Base-by-base conservation (phyloP, 306 rosid species). In the Rosa multiflora region DNA sequence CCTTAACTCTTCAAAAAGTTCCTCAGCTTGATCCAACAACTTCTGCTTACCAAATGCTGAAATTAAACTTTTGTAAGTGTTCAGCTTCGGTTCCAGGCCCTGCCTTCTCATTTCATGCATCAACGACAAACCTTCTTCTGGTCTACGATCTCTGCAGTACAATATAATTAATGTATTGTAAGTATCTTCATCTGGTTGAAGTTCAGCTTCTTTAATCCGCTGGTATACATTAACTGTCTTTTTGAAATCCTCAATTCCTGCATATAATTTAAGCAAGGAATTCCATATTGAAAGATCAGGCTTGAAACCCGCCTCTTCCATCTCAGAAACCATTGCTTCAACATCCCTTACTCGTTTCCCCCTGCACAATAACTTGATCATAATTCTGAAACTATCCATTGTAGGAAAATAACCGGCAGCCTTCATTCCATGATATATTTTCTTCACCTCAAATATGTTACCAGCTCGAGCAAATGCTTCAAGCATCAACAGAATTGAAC, bases 361-460 rank as follows among this genome's bases (percentile, higher is more conserved):
- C 87, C 85, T 86, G 87, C 97, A 87, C 74, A 94, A 63, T 79
- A 94, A 79, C 70, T 82, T 86, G 79, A 92, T 83, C 93, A 94
- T 91, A 70, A 85, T 82, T 90, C 93, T 92, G 80, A 91, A 94
- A 77, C 91, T 85, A 86, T 91, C 85, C 97, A 92, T 89, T 78
- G 85, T 91, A 7, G 99, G 99, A 80, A 94, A 85, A 89, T 88
- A 91, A 85, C 99, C 99, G 6, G 97, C 93, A 78, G 97, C 97
- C 83, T 87, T 94, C 97, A 94, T 94, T 83, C 99, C 99, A 48
- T 89, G 87, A 82, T 94, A 94, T 81, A 94, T 86, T 82, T 94
- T 94, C 90, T 85, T 91, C 77, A 88, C 97, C 88, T 92, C 99
- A 85, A 94, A 91, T 82, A 94, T 79, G 80, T 91, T 86, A 64